Percentiles rank a stretch among this genome's conserved stretches.
Evolutionary conservation across 768 basidiomycete genomes (phyloP).

Genomic region (Tricholoma matsutake): DNA sequence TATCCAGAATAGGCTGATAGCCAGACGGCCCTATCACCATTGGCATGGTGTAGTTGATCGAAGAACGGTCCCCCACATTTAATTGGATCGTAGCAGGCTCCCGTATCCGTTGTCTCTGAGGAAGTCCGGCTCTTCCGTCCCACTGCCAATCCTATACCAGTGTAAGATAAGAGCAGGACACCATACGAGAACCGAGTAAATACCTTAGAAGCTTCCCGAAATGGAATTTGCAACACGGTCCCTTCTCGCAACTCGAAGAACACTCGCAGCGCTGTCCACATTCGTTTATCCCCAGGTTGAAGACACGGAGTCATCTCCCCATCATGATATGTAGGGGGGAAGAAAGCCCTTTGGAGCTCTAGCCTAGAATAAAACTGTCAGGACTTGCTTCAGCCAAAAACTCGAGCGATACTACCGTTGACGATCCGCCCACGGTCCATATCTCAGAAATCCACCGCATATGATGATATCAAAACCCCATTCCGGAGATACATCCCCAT

Average conservation of each 20-base stretch:
- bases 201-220: slow-evolving; percentile 88
- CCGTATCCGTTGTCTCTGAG: slow-evolving; percentile 49
- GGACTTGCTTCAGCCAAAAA: not conserved
- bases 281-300: slow-evolving; percentile 75
- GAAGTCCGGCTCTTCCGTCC: slow-evolving; percentile 58
- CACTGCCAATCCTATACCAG: slow-evolving; percentile 82
- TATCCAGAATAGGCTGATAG: slow-evolving; percentile 75
- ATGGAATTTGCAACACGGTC: slow-evolving; percentile 81
- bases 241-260: slow-evolving; percentile 79
- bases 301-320: slow-evolving; percentile 52
- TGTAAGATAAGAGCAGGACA: slow-evolving; percentile 3
- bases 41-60: slow-evolving; percentile 80
- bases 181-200: not conserved
- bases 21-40: slow-evolving; percentile 73
- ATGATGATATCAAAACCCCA: slow-evolving; percentile 90
- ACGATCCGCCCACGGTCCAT: slow-evolving; percentile 97
- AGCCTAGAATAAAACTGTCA: slow-evolving; percentile 38
- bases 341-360: slow-evolving; percentile 78
- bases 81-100: slow-evolving; percentile 74
- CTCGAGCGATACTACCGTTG: slow-evolving; percentile 55
- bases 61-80: slow-evolving; percentile 75
- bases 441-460: slow-evolving; percentile 70
- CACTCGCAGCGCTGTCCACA: slow-evolving; percentile 79
- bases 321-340: slow-evolving; percentile 76
- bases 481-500: slow-evolving; percentile 85